Percentiles rank a stretch among this genome's conserved stretches.
Evolutionary conservation across 352 stramenopile genomes (phyloP).

Genomic region (Phytophthora agathidicida): DNA sequence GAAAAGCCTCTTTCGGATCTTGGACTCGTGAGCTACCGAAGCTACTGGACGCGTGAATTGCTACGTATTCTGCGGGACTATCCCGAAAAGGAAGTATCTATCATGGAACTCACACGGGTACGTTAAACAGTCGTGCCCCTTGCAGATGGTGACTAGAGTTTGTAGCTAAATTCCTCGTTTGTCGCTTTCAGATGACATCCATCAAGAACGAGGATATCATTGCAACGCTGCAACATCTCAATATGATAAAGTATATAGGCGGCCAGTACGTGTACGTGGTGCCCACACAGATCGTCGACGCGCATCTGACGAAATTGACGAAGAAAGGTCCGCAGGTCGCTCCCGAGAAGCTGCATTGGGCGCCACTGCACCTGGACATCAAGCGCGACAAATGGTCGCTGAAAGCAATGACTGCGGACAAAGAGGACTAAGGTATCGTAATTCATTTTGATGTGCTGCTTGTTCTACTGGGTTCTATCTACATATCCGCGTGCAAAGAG

Average conservation of each 20-base stretch:
- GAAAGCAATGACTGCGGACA: slow-evolving; percentile 73
- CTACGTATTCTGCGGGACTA: slow-evolving; percentile 90
- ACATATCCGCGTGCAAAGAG: neutral
- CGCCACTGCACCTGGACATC: slow-evolving; percentile 81
- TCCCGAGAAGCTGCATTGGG: slow-evolving; percentile 85
- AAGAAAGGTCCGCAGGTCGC: slow-evolving; percentile 77
- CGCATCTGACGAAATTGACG: slow-evolving; percentile 77
- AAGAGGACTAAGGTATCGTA: slow-evolving; percentile 61
- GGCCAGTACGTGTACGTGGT: slow-evolving; percentile 98
- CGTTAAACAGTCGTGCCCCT: slow-evolving; percentile 29
- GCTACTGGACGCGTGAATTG: slow-evolving; percentile 98
- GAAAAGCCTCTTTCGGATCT: slow-evolving; percentile 99
- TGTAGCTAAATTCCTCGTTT: neutral
- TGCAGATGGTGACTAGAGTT: neutral
- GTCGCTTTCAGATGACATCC: slow-evolving; percentile 58
- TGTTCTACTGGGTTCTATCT: slow-evolving; percentile 26
- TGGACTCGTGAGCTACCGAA: slow-evolving; percentile 98
- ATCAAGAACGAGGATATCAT: slow-evolving; percentile 99
- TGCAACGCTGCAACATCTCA: slow-evolving; percentile 96
- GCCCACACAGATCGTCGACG: slow-evolving; percentile 91
- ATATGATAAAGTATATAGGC: slow-evolving; percentile 99
- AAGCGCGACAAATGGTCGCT: slow-evolving; percentile 90
- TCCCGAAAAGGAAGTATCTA: slow-evolving; percentile 85
- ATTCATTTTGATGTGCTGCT: slow-evolving; percentile 8
- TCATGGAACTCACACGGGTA: slow-evolving; percentile 96